Evolutionary conservation across 108 stramenopile genomes (phyloP).

Genomic region (Cyclotella kingstonii): DNA sequence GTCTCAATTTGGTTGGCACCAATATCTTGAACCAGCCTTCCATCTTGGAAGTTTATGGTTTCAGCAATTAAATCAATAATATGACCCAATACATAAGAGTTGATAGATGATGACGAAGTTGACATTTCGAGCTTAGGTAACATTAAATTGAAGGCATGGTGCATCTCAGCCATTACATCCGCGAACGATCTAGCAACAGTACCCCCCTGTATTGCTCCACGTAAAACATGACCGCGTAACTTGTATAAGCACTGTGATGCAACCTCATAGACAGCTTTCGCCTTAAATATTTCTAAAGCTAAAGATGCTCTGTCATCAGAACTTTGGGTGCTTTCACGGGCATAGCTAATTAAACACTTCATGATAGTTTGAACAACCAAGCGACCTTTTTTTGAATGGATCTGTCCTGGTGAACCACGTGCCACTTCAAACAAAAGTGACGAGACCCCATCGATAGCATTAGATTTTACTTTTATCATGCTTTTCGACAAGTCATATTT

Average conservation of each 20-base stretch:
- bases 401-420: conserved; percentile 60
- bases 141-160: conserved; percentile 18
- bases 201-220: conserved; percentile 12
- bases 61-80: conserved; percentile 42
- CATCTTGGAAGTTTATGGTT: conserved; percentile 35
- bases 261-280: conserved; percentile 30
- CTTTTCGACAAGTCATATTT: conserved; percentile 7
- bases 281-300: conserved; percentile 19
- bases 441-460: conserved; percentile 83
- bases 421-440: conserved; percentile 66
- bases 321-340: background rate
- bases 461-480: conserved; percentile 46
- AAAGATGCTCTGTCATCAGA: conserved; percentile 9
- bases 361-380: conserved; percentile 55
- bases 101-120: conserved; percentile 1
- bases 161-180: conserved; percentile 35
- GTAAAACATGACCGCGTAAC: conserved; percentile 39
- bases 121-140: conserved; percentile 10
- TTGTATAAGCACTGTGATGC: conserved; percentile 44
- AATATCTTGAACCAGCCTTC: conserved; percentile 31
- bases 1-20: conserved; percentile 3
- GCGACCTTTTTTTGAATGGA: conserved; percentile 68
- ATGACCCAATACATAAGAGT: conserved; percentile 19
- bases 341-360: conserved; percentile 38
- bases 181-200: conserved; percentile 22